A percentile compares a stretch with the other conserved stretches of the same genome.
phyloP scores from a whole-genome alignment of 1,284 basidiomycete species.

The Hemileia vastatrix region DNA sequence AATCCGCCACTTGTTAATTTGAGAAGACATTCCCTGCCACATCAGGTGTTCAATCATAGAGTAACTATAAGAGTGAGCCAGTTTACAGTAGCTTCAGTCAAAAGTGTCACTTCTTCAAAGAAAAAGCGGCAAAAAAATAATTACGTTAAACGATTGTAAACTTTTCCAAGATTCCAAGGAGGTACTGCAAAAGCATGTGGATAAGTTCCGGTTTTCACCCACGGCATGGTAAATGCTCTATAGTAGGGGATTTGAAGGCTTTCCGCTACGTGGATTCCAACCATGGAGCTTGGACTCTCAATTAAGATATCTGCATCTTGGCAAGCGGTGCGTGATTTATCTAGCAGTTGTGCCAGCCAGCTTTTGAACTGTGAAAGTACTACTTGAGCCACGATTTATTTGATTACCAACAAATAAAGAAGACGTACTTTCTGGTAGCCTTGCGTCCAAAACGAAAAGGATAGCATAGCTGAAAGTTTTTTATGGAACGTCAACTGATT shows the following conservation, averaged over 20 bases:
- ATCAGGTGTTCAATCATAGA: constrained; percentile 35
- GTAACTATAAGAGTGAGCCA: constrained; percentile 29
- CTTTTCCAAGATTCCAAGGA: constrained; percentile 28
- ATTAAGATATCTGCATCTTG: constrained; percentile 37
- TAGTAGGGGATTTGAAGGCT: constrained; percentile 36
- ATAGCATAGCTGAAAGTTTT: constrained; percentile 1
- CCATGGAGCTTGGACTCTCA: constrained; percentile 37
- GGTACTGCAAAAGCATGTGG: constrained; percentile 40
- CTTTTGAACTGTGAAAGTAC: constrained; percentile 34
- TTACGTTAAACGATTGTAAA: constrained; percentile 31
- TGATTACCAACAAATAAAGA: background rate
- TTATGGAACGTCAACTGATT: background rate
- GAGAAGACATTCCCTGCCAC: constrained; percentile 35
- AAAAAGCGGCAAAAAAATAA: too few relatives aligned
- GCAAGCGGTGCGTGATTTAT: constrained; percentile 31
- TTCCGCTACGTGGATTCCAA: constrained; percentile 39
- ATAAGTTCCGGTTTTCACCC: constrained; percentile 35
- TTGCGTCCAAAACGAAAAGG: background rate
- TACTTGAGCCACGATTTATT: constrained; percentile 14
- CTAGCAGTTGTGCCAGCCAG: constrained; percentile 38
- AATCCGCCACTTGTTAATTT: constrained; percentile 39
- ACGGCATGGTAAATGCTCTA: constrained; percentile 41
- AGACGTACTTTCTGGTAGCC: constrained; percentile 3
- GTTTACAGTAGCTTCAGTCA: too few relatives aligned
- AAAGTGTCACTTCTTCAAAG: too few relatives aligned